phyloP scores from a whole-genome alignment of 306 rosid species.

The Lupinus albus region DNA sequence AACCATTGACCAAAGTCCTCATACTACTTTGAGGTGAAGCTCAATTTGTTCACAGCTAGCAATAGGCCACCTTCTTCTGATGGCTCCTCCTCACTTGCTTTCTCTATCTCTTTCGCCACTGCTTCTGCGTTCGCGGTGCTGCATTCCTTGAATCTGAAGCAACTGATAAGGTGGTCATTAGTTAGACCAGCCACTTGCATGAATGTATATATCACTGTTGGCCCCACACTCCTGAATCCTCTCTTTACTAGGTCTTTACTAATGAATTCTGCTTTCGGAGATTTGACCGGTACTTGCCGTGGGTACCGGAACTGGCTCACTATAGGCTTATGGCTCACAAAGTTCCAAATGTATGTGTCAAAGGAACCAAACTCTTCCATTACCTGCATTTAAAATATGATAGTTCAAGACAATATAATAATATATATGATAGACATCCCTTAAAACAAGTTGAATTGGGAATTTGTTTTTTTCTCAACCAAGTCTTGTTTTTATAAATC shows the following conservation, averaged over 20 bases:
- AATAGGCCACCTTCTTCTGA: conserved; percentile 43
- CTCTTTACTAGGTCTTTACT: conserved; percentile 74
- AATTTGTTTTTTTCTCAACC: conserved; percentile 1
- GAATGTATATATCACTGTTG: conserved; percentile 67
- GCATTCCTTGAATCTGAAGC: conserved; percentile 78
- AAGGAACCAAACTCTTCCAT: conserved; percentile 74
- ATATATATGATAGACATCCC: conserved; percentile 15
- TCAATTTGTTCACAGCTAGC: conserved; percentile 49
- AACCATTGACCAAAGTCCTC: conserved; percentile 23
- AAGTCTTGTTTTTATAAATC: conserved; percentile 31
- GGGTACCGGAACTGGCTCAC: conserved; percentile 65
- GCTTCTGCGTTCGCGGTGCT: conserved; percentile 40
- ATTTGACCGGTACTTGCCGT: conserved; percentile 69
- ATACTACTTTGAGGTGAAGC: conserved; percentile 43
- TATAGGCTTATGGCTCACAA: conserved; percentile 65
- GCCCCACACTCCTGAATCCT: conserved; percentile 77
- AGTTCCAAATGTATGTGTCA: conserved; percentile 64
- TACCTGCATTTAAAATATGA: conserved; percentile 45
- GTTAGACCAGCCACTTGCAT: conserved; percentile 83
- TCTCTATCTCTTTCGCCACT: conserved; percentile 48
- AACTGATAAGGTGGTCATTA: conserved; percentile 69
- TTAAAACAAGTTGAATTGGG: conserved; percentile 37
- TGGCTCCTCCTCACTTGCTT: conserved; percentile 37
- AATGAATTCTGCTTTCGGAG: conserved; percentile 74
- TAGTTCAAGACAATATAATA: conserved; percentile 19